Evolutionary conservation across 2,329 filamentous ascomycete species (phyloP), one percentile per base, ranked within the genome.

Genomic region (Hirsutella rhossiliensis): DNA sequence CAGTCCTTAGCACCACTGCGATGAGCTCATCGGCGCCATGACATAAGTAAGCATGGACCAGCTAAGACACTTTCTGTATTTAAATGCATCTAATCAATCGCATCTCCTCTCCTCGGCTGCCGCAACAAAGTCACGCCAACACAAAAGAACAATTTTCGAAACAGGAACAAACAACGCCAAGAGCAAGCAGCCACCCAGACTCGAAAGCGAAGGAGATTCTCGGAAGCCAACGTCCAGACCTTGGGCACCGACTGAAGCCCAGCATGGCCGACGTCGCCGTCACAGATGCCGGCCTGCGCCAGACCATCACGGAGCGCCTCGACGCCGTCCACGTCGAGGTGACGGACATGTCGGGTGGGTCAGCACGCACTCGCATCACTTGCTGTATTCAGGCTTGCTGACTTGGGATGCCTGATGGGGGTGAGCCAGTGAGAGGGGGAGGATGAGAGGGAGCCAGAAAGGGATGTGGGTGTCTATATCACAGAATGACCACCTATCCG

Each of bases 341-440:
- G 54, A 84, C 86, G 51, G 90, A 97, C 66, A 80, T 94, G 72
- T 95, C 88, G 51, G 90, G 89, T 94, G 76, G 47, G 70, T 60
- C 18, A 18, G 7, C 15, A 18, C n/a, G 4, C 11, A 12, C 31
- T 11, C 31, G 8, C 29, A 7, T 15, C 34, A 18, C 15, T 37
- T 18, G 34, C 15, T 34, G 15, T 15, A 34, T 11, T 27, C 9
- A 2, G 5, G 31, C 31, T 3, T 37, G 34, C 34, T 37, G 34
- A 37, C 34, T 37, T 7, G 34, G 9, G 34, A 17, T 15, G 34
- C 34, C 34, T 17, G 34, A n/a, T 9, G 34, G 18, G 34, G 34
- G n/a, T 15, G 31, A 12, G 5, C 6, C 9, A 17, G 13, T 11
- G 34, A 18, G 17, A 18, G n/a, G 5, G 15, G 2, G 31, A 7